A percentile compares a stretch with the other conserved stretches of the same genome.
phyloP scores from a whole-genome alignment of 257 asterid species.

The Apocynum venetum region DNA sequence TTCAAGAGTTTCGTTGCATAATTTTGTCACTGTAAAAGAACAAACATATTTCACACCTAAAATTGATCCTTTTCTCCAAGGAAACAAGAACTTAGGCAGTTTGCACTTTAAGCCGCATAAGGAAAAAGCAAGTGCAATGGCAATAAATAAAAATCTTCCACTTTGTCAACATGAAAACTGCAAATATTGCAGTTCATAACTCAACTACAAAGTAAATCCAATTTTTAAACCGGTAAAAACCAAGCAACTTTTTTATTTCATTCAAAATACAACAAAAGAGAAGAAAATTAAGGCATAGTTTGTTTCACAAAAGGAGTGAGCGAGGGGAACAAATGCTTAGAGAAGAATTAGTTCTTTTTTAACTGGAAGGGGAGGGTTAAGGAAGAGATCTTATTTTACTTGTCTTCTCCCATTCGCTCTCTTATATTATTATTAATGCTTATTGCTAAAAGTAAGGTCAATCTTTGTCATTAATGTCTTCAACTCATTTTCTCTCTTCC shows the following conservation, averaged over 20 bases:
- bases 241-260: not conserved
- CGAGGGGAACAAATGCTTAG: not conserved
- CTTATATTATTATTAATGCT: not conserved
- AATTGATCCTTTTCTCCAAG: not conserved
- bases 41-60: not conserved
- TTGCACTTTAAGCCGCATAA: not conserved
- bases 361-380: not conserved
- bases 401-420: not conserved
- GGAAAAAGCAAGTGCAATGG: not conserved
- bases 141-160: not conserved
- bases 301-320: not conserved
- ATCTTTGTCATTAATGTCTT: too few relatives aligned
- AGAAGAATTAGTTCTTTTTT: too few relatives aligned
- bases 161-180: not conserved
- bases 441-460: not conserved
- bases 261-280: not conserved
- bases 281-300: not conserved
- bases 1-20: not conserved
- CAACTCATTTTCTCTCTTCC: not conserved
- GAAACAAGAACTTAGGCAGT: not conserved
- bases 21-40: not conserved
- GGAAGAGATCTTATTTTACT: not conserved
- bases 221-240: not conserved
- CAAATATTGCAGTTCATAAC: not conserved
- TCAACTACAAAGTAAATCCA: not conserved